Evolutionary conservation across 441 rosid genomes (phyloP), one percentile per base, ranked within the genome.

Genomic region (Gossypium gossypioides): DNA sequence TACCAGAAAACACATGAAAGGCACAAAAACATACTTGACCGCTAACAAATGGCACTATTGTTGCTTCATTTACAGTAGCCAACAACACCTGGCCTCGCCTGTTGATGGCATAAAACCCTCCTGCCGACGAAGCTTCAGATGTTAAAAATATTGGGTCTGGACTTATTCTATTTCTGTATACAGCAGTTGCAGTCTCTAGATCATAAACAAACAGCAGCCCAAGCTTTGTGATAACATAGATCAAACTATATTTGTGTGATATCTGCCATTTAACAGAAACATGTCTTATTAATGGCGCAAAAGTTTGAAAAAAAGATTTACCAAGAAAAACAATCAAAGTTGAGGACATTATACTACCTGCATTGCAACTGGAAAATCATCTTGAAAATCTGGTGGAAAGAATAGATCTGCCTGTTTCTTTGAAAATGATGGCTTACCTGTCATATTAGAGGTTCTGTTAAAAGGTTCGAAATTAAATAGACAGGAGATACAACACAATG

Each of bases 281-380:
- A 13, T 59, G 52, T 75, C 73, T 79, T 61, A 76, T 74, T 62
- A 69, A 1, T 50, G 60, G 57, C 62, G 71, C 59, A 72, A 61
- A 3, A 51, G 10, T 3, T 29, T 34, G 70, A 60, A 62, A 7
- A 7, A 54, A 54, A 2, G 15, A 55, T 2, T 19, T 19, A 19
- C 29, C 71, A 22, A 75, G 61, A 70, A 50, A 15, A 21, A 64
- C 3, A 29, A 59, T 29, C 32, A 61, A 66, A 18, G 40, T 71
- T 71, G 51, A 68, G 69, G 16, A 74, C 65, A 72, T 72, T 58
- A 71, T 62, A 18, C 46, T 68, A 96, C 99, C 97, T 96, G 99
- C 99, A 96, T 96, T 59, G 99, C 97, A 48, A 96, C 98, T 34
- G 99, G 99, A 79, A 96, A 96, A 78, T 96, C 99, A 77, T 96